Evolutionary conservation across 2,329 filamentous ascomycete genomes (phyloP).

Genomic region (Zasmidium citrigriseum): DNA sequence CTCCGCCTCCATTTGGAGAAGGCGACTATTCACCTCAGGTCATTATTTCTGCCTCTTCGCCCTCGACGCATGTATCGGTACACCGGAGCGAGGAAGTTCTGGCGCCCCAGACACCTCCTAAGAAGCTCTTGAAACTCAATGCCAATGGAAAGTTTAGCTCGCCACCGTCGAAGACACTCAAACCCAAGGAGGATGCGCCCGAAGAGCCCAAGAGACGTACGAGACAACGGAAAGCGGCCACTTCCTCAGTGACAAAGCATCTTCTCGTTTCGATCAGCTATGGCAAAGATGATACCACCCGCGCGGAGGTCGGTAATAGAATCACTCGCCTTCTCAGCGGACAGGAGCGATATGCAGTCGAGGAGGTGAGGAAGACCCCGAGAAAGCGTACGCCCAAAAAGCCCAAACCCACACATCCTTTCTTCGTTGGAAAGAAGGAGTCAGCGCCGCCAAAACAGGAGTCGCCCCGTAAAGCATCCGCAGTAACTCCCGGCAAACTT

Average conservation of each 20-base stretch:
- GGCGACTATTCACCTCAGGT: slow-evolving; percentile 17
- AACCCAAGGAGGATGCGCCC: slow-evolving; percentile 18
- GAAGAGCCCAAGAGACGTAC: slow-evolving; percentile 30
- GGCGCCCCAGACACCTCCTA: slow-evolving; percentile 30
- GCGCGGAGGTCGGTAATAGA: slow-evolving; percentile 55
- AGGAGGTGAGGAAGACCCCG: slow-evolving; percentile 3
- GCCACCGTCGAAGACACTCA: slow-evolving; percentile 38
- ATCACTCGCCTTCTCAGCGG: slow-evolving; percentile 64
- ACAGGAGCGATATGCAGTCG: slow-evolving; percentile 19
- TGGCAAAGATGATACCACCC: slow-evolving; percentile 49
- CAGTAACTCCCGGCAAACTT: slow-evolving; percentile 51
- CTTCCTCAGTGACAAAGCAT: slow-evolving; percentile 13
- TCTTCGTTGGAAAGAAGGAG: slow-evolving; percentile 57
- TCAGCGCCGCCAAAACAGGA: slow-evolving; percentile 29
- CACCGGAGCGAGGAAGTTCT: background rate
- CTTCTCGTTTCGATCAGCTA: slow-evolving; percentile 50
- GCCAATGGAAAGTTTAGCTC: slow-evolving; percentile 49
- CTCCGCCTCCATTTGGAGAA: background rate
- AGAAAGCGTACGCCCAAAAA: slow-evolving; percentile 29
- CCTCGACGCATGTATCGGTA: slow-evolving; percentile 1
- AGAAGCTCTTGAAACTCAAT: slow-evolving; percentile 43
- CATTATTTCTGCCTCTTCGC: slow-evolving; percentile 25
- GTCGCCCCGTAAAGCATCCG: slow-evolving; percentile 38
- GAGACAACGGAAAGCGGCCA: slow-evolving; percentile 31
- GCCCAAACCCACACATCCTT: slow-evolving; percentile 59